Percentiles rank a stretch among this genome's conserved stretches.
Evolutionary conservation across 2,329 filamentous ascomycete species (phyloP).

Genomic region (Alternaria sp.): DNA sequence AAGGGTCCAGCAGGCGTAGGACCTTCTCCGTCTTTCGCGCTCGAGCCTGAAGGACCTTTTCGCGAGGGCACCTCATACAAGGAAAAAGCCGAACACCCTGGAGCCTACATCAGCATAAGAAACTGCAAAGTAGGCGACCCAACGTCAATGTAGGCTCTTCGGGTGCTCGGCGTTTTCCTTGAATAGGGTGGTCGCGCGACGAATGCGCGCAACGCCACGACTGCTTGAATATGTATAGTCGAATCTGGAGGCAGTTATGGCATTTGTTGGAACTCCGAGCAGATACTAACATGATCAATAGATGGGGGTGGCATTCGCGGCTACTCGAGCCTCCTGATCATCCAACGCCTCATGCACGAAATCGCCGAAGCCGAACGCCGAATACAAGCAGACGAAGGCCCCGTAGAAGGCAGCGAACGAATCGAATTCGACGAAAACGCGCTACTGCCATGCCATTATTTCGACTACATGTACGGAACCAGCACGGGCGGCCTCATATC

Average conservation of each 20-base stretch:
- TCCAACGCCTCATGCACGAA: constrained; percentile 57
- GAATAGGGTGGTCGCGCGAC: not conserved
- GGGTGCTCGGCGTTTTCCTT: too few relatives aligned
- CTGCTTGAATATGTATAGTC: not conserved
- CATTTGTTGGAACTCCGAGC: not conserved
- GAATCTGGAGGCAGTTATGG: not conserved
- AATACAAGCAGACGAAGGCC: constrained; percentile 53
- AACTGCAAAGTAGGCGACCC: too few relatives aligned
- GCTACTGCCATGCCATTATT: constrained; percentile 59
- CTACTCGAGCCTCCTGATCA: constrained; percentile 58
- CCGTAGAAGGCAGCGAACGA: constrained; percentile 32
- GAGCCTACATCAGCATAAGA: too few relatives aligned
- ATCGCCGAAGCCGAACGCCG: constrained; percentile 53
- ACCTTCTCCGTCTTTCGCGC: too few relatives aligned
- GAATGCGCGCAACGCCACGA: not conserved
- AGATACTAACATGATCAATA: constrained; percentile 27
- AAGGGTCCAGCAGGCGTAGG: not conserved
- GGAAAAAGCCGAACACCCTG: too few relatives aligned
- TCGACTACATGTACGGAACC: constrained; percentile 61
- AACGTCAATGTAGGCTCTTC: too few relatives aligned
- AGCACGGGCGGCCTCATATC: constrained; percentile 60
- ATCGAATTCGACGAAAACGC: constrained; percentile 49
- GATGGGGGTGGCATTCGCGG: constrained; percentile 60
- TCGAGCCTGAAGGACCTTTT: too few relatives aligned
- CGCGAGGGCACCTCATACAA: too few relatives aligned